Base-by-base conservation (phyloP, 2,329 filamentous ascomycete genomes). In the Claviceps monticola region DNA sequence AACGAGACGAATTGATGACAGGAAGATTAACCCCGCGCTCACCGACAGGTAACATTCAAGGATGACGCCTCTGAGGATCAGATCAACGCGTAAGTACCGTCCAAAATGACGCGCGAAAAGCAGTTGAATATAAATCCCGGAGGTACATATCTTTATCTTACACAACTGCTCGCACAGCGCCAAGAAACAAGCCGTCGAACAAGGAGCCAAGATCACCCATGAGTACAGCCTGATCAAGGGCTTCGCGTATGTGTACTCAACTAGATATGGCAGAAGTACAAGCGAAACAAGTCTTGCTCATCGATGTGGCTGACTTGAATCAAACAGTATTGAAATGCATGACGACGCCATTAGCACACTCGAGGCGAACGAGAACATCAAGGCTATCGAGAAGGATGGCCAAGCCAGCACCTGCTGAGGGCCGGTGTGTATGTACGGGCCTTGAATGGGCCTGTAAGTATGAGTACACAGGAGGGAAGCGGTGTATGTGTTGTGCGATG, bases 201-300 rank as follows among this genome's bases (percentile, higher is more conserved):
- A 91, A 65, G 91, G 91, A 64, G 91, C 89, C 65, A 81, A 80
- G 68, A 93, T 97, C 71, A 80, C 72, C 51, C 82, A 93, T 60
- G 86, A 93, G 67, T 95, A 88, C 75, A 83, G 72, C 55, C 71
- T 95, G 61, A 89, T 95, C 77, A 94, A 91, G 74, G 90, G 85
- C 53, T 96, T 96, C 74, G 83, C 86, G 91, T 96, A 81, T 60
- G 86, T 75, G 46, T 37, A 26, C 38, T 19, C 38, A 34, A 4
- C 29, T 5, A 3, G 37, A 17, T 47, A 14, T 19, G n/a, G 7
- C 26, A 29, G 26, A 17, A 11, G 7, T 43, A 3, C 41, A 43
- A 14, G 23, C 9, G 19, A 17, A 17, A 9, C 6, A 19, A 9
- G n/a, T 19, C 17, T 9, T 42, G 39, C 39, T 19, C n/a, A 42